phyloP scores from a whole-genome alignment of 192 early-diverging fungal species.

The Rhizophlyctis rosea region DNA sequence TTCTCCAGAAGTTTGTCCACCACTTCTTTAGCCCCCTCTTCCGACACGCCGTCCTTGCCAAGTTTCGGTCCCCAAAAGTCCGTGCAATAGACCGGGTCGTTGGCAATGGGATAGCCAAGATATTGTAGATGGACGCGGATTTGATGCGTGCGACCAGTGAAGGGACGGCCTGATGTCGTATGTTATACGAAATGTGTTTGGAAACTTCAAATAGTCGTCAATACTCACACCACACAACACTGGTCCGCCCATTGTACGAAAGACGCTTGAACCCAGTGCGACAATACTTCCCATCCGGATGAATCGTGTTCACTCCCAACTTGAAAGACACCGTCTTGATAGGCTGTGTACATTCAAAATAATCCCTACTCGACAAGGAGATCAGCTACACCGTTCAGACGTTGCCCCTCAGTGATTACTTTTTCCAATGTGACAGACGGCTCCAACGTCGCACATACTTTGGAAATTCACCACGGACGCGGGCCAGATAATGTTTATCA shows the following conservation, averaged over 20 bases:
- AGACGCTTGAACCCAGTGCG: conserved; percentile 72
- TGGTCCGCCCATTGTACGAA: conserved; percentile 60
- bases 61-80: conserved; percentile 66
- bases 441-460: conserved; percentile 34
- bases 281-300: conserved; percentile 70
- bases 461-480: conserved; percentile 88
- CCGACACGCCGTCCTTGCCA: conserved; percentile 47
- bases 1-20: conserved; percentile 9
- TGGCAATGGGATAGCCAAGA: conserved; percentile 89
- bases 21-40: conserved; percentile 17
- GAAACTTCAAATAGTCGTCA: neutral
- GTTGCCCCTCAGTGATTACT: neutral
- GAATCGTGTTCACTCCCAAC: conserved; percentile 81
- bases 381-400: neutral
- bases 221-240: conserved; percentile 67
- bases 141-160: conserved; percentile 95
- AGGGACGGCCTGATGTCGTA: conserved; percentile 51
- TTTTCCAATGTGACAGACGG: neutral
- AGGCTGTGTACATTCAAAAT: conserved; percentile 56
- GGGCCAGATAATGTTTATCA: conserved; percentile 84
- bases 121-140: conserved; percentile 95
- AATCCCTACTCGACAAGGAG: neutral
- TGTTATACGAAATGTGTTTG: neutral
- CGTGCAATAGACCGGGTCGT: conserved; percentile 88
- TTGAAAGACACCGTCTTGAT: conserved; percentile 83